phyloP scores from a whole-genome alignment of 2,329 filamentous ascomycete genomes.

The Sordariomycetes sp. region DNA sequence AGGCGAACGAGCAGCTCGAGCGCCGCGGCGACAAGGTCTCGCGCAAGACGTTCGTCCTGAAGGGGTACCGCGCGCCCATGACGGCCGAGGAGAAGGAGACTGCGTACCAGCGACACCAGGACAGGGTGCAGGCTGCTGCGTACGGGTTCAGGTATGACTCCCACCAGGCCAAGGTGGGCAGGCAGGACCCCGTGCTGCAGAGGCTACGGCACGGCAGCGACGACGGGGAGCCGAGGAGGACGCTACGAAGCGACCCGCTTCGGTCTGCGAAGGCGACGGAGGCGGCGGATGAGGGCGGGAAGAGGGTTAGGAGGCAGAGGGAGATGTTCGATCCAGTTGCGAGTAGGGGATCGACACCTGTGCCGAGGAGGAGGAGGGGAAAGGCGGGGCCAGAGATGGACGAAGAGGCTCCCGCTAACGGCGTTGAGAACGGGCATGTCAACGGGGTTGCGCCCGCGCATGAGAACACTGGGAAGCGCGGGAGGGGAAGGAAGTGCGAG shows the following conservation, averaged over 20 bases:
- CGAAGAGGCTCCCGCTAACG: neutral
- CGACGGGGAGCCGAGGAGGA: slow-evolving; percentile 35
- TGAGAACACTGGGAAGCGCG: neutral
- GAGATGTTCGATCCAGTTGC: slow-evolving; percentile 29
- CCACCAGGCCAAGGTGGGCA: slow-evolving; percentile 41
- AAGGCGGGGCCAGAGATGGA: neutral
- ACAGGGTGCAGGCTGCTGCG: slow-evolving; percentile 42
- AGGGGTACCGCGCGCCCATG: slow-evolving; percentile 34
- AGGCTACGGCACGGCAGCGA: slow-evolving; percentile 22
- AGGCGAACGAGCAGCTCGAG: slow-evolving; percentile 34
- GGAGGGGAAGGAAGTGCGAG: slow-evolving; percentile 1
- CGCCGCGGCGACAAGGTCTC: neutral
- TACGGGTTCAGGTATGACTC: slow-evolving; percentile 51
- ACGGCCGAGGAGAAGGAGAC: slow-evolving; percentile 30
- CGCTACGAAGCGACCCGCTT: slow-evolving; percentile 42
- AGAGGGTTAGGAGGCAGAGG: slow-evolving; percentile 38
- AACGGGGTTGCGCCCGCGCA: neutral
- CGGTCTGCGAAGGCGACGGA: slow-evolving; percentile 47
- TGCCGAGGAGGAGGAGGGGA: slow-evolving; percentile 15
- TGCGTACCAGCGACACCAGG: slow-evolving; percentile 35
- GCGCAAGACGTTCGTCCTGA: slow-evolving; percentile 27
- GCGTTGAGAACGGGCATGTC: neutral
- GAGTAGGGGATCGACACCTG: slow-evolving; percentile 39
- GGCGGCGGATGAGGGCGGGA: slow-evolving; percentile 33
- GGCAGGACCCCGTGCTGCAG: slow-evolving; percentile 44